Conservation (phyloP, 139 green algal species). For the Chlamydomonas urium region DNA sequence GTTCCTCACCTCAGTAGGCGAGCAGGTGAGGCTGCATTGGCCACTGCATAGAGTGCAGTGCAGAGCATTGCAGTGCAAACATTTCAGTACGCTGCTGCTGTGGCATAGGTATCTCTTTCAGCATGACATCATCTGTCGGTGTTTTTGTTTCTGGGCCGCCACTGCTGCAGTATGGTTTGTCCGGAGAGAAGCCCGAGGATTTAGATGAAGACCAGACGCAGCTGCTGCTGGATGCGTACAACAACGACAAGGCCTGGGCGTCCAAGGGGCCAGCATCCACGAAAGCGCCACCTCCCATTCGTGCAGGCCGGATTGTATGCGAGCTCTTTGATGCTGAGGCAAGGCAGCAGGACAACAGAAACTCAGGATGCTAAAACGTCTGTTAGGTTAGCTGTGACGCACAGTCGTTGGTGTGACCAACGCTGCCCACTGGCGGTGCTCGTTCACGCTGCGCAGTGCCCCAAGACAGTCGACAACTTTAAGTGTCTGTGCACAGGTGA, state of each 20-base stretch:
- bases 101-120: too few relatives aligned
- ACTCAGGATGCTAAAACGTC: not conserved
- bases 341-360: not conserved
- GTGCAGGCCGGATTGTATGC: slow-evolving; percentile 35
- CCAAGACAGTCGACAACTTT: slow-evolving; percentile 10
- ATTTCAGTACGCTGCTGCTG: too few relatives aligned
- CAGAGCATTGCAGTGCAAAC: too few relatives aligned
- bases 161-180: slow-evolving; percentile 51
- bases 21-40: slow-evolving; percentile 38
- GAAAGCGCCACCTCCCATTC: slow-evolving; percentile 12
- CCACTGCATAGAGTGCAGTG: too few relatives aligned
- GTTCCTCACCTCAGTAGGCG: slow-evolving; percentile 29
- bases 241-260: slow-evolving; percentile 41
- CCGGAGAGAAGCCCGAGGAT: slow-evolving; percentile 11
- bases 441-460: not conserved
- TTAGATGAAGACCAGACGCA: slow-evolving; percentile 43
- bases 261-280: slow-evolving; percentile 29
- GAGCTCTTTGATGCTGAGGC: slow-evolving; percentile 39
- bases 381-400: not conserved
- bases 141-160: not conserved
- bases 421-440: not conserved
- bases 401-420: not conserved
- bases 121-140: too few relatives aligned
- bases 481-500: slow-evolving; percentile 67
- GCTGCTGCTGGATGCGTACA: slow-evolving; percentile 48